Percentiles rank a stretch among this genome's conserved stretches.
Conservation (phyloP, 2,329 filamentous ascomycete species). For the Neonectria neomacrospora region DNA sequence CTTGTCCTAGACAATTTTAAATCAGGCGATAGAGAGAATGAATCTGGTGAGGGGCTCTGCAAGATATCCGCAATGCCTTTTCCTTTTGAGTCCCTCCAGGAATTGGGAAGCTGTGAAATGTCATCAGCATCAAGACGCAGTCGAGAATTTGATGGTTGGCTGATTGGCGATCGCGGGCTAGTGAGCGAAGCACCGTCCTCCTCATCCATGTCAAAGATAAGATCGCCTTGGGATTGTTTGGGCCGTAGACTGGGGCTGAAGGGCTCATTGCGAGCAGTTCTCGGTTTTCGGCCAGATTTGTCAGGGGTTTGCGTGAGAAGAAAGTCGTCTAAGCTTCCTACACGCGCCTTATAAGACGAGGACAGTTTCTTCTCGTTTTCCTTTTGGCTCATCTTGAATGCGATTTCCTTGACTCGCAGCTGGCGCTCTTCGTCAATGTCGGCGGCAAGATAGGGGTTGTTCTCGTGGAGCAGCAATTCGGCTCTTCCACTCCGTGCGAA, state of each 20-base stretch:
- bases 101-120: constrained; percentile 46
- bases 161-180: constrained; percentile 45
- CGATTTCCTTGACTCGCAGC: constrained; percentile 79
- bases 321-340: constrained; percentile 74
- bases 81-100: constrained; percentile 47
- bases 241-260: constrained; percentile 75
- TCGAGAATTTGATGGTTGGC: constrained; percentile 32
- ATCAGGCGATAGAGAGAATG: constrained; percentile 37
- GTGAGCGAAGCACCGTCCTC: constrained; percentile 59
- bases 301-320: constrained; percentile 55
- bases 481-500: constrained; percentile 80
- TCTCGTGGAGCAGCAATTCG: constrained; percentile 72
- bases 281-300: constrained; percentile 59
- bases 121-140: constrained; percentile 43
- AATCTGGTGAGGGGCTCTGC: constrained; percentile 28
- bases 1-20: constrained; percentile 24
- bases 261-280: constrained; percentile 62
- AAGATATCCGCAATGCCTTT: constrained; percentile 35
- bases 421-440: constrained; percentile 76
- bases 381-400: constrained; percentile 70
- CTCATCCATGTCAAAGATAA: constrained; percentile 97
- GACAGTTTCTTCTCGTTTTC: constrained; percentile 73
- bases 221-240: constrained; percentile 75
- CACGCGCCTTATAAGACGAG: constrained; percentile 68
- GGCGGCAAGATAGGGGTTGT: constrained; percentile 69